Percentiles rank a stretch among this genome's conserved stretches.
phyloP scores from a whole-genome alignment of 2,329 filamentous ascomycete species.

The Aspergillus novofumigatus region DNA sequence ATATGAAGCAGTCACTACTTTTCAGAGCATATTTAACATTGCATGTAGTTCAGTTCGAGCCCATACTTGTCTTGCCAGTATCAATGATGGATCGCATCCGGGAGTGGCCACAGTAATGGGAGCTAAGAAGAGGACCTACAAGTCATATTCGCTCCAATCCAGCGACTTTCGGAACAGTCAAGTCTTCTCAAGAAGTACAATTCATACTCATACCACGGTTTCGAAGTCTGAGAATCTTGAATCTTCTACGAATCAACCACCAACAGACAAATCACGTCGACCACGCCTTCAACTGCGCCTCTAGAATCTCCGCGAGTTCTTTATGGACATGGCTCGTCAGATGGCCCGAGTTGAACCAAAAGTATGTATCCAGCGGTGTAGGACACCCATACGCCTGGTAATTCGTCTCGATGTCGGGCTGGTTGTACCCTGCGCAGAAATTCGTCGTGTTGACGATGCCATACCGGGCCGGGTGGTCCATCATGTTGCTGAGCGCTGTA shows the following conservation, averaged over 20 bases:
- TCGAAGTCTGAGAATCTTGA: background rate
- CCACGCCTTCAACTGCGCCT: conserved; percentile 12
- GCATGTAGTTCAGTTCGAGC: background rate
- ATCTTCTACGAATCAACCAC: background rate
- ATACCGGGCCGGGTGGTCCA: conserved; percentile 40
- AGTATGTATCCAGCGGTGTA: conserved; percentile 40
- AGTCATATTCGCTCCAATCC: background rate
- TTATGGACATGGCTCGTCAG: conserved; percentile 42
- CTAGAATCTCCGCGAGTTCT: conserved; percentile 30
- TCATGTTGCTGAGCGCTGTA: conserved; percentile 36
- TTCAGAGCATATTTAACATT: no score
- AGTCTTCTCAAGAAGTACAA: no score
- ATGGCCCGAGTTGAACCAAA: conserved; percentile 49
- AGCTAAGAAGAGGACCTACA: background rate
- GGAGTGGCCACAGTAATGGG: background rate
- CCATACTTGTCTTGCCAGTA: background rate
- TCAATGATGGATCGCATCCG: background rate
- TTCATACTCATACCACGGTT: no score
- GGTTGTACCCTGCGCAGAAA: conserved; percentile 45
- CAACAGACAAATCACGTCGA: background rate
- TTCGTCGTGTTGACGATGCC: conserved; percentile 45
- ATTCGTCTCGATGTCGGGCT: conserved; percentile 42
- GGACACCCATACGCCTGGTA: conserved; percentile 45
- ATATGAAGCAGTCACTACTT: no score
- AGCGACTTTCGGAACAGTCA: background rate